These are phyloP conservation scores for Chaetomium fimeti DNA, from an alignment of 495 filamentous ascomycete genomes.

Conservation along the genomic window DNA sequence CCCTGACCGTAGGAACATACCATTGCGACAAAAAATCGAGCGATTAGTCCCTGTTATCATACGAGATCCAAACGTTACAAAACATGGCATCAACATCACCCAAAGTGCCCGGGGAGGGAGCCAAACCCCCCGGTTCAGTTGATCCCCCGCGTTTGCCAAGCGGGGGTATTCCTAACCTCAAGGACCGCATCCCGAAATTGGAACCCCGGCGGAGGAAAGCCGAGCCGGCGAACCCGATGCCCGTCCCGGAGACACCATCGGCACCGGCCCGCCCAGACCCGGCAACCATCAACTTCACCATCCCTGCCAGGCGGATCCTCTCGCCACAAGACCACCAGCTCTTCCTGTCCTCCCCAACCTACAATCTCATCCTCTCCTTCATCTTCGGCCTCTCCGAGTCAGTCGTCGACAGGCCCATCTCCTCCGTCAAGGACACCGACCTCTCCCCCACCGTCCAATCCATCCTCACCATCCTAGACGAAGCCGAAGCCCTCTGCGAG, in stretches of 20 bases:
- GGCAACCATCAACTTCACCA: conserved; percentile 58
- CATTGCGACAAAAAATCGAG: background rate
- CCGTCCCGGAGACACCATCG: conserved; percentile 67
- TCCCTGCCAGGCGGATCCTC: conserved; percentile 74
- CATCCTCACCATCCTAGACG: conserved; percentile 69
- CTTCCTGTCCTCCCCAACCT: conserved; percentile 76
- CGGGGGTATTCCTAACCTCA: conserved; percentile 53
- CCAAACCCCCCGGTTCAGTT: background rate
- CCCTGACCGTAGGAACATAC: background rate
- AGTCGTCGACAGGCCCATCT: conserved; percentile 71
- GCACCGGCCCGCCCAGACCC: conserved; percentile 68
- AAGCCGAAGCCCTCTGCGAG: conserved; percentile 59
- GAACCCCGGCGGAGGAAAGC: conserved; percentile 59
- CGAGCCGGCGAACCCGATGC: conserved; percentile 56
- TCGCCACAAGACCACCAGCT: conserved; percentile 74
- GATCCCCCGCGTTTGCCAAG: background rate
- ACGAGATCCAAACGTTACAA: background rate
- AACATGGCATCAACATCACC: conserved; percentile 16
- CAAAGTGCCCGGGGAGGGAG: conserved; percentile 5
- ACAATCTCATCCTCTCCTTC: conserved; percentile 74
- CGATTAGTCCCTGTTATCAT: background rate
- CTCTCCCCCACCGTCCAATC: conserved; percentile 57
- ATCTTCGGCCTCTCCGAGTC: conserved; percentile 83
- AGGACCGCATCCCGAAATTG: conserved; percentile 65
- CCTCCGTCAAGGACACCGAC: conserved; percentile 56